phyloP scores from a whole-genome alignment of 441 rosid species.

The Erodium moschatum region DNA sequence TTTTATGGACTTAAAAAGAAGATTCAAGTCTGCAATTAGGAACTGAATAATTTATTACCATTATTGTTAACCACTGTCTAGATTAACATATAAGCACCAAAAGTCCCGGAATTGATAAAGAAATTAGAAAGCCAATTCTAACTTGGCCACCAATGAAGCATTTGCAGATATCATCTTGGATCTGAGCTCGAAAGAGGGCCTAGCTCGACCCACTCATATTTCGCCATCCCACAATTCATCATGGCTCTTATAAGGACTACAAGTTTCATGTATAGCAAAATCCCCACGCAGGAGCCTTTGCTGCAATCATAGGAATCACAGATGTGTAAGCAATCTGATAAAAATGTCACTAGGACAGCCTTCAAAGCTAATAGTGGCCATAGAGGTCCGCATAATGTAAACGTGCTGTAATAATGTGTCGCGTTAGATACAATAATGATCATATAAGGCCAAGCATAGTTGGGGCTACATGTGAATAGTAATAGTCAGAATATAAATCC shows the following conservation, averaged over 20 bases:
- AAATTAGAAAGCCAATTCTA: background rate
- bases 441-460: no score
- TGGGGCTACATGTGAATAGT: no score
- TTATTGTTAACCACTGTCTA: background rate
- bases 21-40: background rate
- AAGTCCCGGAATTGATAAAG: background rate
- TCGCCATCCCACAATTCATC: constrained; percentile 54
- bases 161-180: no score
- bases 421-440: no score
- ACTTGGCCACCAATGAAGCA: background rate
- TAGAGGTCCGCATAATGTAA: no score
- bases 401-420: no score
- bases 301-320: constrained; percentile 22
- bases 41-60: background rate
- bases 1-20: background rate
- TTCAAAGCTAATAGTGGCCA: no score
- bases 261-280: constrained; percentile 36
- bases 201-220: constrained; percentile 25
- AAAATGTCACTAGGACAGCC: no score
- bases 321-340: background rate
- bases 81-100: background rate
- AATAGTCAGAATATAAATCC: no score
- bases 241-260: constrained; percentile 44
- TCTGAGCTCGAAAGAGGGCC: background rate
- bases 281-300: constrained; percentile 51